These are phyloP conservation scores for Phytophthora palmivora DNA, from an alignment of 352 stramenopile genomes.

Conservation along the genomic window DNA sequence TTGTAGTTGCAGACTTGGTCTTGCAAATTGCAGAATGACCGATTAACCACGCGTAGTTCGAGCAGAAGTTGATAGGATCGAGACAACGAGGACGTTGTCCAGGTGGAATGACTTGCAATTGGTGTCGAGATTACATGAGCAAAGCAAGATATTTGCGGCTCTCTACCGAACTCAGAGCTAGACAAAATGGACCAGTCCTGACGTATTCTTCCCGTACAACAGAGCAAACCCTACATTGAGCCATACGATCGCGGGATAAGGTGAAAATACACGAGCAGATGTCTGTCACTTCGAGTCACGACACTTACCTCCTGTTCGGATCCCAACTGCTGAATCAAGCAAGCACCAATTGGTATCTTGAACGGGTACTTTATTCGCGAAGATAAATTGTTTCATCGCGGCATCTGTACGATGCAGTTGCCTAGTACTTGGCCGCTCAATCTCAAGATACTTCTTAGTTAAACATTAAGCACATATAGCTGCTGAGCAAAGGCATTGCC, in stretches of 20 bases:
- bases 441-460: background rate
- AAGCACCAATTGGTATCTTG: background rate
- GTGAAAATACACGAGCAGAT: conserved; percentile 12
- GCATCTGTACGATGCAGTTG: conserved; percentile 9
- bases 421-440: background rate
- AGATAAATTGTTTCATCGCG: conserved; percentile 5
- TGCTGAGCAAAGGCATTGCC: background rate
- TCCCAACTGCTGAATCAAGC: conserved; percentile 26
- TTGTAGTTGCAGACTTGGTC: conserved; percentile 14
- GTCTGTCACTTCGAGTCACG: conserved; percentile 4
- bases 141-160: conserved; percentile 2
- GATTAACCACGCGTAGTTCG: conserved; percentile 13
- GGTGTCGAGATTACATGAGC: background rate
- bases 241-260: conserved; percentile 29
- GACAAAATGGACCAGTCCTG: conserved; percentile 5
- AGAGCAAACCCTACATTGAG: conserved; percentile 13
- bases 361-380: conserved; percentile 1
- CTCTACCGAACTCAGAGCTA: conserved; percentile 8
- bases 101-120: background rate
- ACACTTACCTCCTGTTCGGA: conserved; percentile 13
- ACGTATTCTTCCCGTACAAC: conserved; percentile 18
- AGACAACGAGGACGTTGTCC: background rate
- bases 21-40: conserved; percentile 31
- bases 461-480: background rate
- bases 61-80: background rate